Base-by-base conservation (phyloP, 2,329 filamentous ascomycete species). In the Microcyclosporella mali region DNA sequence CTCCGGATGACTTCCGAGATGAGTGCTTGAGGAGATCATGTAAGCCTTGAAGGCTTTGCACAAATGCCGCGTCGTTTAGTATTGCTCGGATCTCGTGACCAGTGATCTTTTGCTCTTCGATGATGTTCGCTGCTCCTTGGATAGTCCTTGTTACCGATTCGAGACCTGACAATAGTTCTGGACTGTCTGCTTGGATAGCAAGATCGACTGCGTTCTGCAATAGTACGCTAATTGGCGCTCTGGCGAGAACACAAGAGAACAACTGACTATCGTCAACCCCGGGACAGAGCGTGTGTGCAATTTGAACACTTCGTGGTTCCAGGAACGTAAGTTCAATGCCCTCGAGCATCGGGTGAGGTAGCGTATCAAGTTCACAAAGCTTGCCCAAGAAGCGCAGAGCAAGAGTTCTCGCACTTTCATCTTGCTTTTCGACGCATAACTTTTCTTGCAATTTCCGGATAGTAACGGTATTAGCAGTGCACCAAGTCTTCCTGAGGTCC, bases 361-460 rank as follows among this genome's bases (percentile, higher is more conserved):
- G 25, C 14, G 42, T 47, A 19, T 53, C 50, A 16, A 55, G 41
- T 15, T 53, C 50, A 39, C 48, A 58, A 9, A 58, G 46, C 37
- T 47, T 52, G 2, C 43, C 50, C 4, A 59, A 38, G 31, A 61
- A 57, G 3, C 50, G 52, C 29, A 60, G 42, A 14, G 53, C 56
- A n/a, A 56, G 44, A 6, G 57, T 47, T 18, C 51, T 53, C 21
- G 58, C 32, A n/a, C 17, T 34, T 10, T 37, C 34, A 18, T 55
- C 47, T 15, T 56, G 29, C 1, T 52, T 48, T 6, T 40, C 45
- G 4, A 51, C 52, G 9, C 56, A 46, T 3, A 57, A 49, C 33
- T 62, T 63, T 33, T 64, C 58, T 25, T 64, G 55, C 32, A 66
- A 31, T 42, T 63, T 65, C 32, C 58, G 51, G 8, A 63, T 40